Evolutionary conservation across 1,284 basidiomycete genomes (phyloP).

Genomic region (Calocybe gambosa): DNA sequence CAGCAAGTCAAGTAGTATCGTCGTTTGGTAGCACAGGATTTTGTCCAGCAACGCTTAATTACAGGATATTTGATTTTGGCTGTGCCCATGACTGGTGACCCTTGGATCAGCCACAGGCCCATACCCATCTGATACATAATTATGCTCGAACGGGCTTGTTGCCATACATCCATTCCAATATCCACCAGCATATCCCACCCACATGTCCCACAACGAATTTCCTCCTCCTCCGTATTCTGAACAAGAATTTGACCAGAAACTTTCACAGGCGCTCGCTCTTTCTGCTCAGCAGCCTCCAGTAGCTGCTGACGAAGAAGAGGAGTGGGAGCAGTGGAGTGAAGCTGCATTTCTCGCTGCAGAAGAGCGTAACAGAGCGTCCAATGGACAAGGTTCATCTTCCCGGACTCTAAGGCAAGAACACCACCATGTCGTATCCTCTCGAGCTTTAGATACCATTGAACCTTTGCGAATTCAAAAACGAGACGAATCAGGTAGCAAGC

Average conservation of each 20-base stretch:
- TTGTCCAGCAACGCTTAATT: background rate
- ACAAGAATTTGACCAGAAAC: conserved; percentile 53
- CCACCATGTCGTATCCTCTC: conserved; percentile 14
- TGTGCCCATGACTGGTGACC: background rate
- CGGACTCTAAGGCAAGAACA: background rate
- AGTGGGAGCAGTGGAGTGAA: conserved; percentile 48
- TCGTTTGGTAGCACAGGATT: background rate
- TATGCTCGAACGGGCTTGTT: conserved; percentile 1
- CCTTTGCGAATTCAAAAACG: conserved; percentile 32
- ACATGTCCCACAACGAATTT: conserved; percentile 23
- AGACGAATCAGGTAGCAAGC: conserved; percentile 16
- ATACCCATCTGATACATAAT: background rate
- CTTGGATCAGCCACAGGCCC: background rate
- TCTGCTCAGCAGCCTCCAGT: conserved; percentile 27
- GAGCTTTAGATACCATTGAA: conserved; percentile 11
- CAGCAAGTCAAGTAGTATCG: no score
- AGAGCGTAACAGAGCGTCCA: background rate
- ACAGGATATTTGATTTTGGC: background rate
- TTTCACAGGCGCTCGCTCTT: conserved; percentile 34
- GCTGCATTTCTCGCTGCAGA: conserved; percentile 27
- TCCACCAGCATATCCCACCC: conserved; percentile 2
- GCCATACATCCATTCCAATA: background rate
- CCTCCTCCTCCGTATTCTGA: conserved; percentile 45
- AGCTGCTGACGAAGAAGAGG: conserved; percentile 27
- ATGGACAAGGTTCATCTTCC: conserved; percentile 6